Evolutionary conservation across 1,284 basidiomycete species (phyloP), one percentile per base, ranked within the genome.

Genomic region (Microbotryum silenes-acaulis): DNA sequence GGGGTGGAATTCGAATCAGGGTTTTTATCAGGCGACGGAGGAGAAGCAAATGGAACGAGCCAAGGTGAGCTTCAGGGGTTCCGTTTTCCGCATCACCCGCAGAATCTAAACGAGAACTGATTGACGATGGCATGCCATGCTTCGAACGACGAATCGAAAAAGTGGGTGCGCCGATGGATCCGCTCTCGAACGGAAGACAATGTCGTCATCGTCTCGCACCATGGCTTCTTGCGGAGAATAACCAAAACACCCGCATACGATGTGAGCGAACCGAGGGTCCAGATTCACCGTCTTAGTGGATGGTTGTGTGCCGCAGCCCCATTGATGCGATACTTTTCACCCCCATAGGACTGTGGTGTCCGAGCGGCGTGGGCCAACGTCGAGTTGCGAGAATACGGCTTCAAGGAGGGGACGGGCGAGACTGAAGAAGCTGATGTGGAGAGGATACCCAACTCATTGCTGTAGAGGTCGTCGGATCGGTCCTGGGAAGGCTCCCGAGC

Each of bases 1-100:
- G 4, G 67, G 58, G 12, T 68, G 67, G 67, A 68, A 68, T 55
- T n/a, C 48, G 51, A 68, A 68, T 56, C 5, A 23, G 21, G 67
- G 64, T 25, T 33, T 53, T 50, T 68, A 62, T 48, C 48, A 56
- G 33, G 60, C 64, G 29, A 59, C 55, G 14, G 64, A 66, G 50
- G 18, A 29, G n/a, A 59, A 59, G 56, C 63, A 66, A 51, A 54
- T 62, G 16, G 62, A 59, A 29, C 54, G 67, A 20, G 67, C 64
- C 12, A 42, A 42, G 37, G 37, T 42, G 14, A 42, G 37, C 37
- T 42, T 4, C 37, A 42, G 16, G 4, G 37, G 16, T 18, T 31
- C 31, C 31, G 7, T 31, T 10, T 31, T 31, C 31, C 31, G 31
- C 31, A 31, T 31, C 31, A 10, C 31, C 2, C 31, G 9, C 31